Evolutionary conservation across 176 grass and related monocot species (phyloP), one percentile per base, ranked within the genome.

Genomic region (Canna indica): DNA sequence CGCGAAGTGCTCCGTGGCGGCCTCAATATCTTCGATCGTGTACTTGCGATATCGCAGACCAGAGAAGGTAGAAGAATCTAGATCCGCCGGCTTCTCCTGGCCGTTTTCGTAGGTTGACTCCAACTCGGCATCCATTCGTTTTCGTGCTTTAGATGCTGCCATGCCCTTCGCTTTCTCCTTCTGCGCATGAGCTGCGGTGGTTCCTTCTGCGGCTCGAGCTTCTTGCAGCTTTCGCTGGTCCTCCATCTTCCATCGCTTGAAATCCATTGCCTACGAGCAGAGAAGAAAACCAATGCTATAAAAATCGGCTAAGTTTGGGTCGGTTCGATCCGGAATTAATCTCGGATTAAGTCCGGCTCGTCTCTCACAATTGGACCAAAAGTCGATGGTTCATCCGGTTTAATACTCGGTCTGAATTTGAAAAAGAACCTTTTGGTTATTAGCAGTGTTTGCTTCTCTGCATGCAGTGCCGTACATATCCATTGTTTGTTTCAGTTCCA

Each of bases 231-330:
- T 63, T 33, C 4, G 25, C 17, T 35, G 30, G 4, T 5, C 59
- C 59, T 63, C 59, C 59, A 63, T 14, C 59, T 63, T 63, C 59
- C 59, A 63, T 18, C n/a, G 30, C 8, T 34, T 28, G 24, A 63
- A 4, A 28, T 63, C 30, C 60, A 15, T 35, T 35, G 60, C 60
- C 60, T 63, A n/a, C n/a, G n/a, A n/a, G 60, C 30, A 34, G 2
- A 27, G 8, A 63, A 63, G 18, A 30, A 33, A 60, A 6, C 8
- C 9, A 29, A n/a, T n/a, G n/a, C n/a, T n/a, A n/a, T n/a, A n/a
- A n/a, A n/a, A n/a, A n/a, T n/a, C n/a, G n/a, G n/a, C n/a, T n/a
- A n/a, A n/a, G n/a, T n/a, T n/a, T n/a, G n/a, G n/a, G n/a, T n/a
- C n/a, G n/a, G n/a, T n/a, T n/a, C n/a, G n/a, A n/a, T n/a, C n/a